Evolutionary conservation across 306 rosid genomes (phyloP), one percentile per base, ranked within the genome.

Genomic region (Ormosia semicastrata): DNA sequence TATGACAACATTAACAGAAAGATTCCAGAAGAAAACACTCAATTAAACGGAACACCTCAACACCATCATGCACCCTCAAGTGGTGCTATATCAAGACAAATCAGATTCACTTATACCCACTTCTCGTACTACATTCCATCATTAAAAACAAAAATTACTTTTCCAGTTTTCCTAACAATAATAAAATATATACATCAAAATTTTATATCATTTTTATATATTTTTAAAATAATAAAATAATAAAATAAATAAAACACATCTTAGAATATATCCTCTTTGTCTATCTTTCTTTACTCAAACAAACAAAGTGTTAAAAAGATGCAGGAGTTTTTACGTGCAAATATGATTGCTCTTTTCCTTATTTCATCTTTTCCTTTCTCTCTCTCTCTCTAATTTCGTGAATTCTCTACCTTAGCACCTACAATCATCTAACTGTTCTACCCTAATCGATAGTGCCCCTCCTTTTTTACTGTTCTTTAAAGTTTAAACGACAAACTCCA

Each of bases 11-110:
- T 53, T 39, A 79, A 58, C 60, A 60, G 15, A 80, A 75, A 68
- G 77, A 84, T 86, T 82, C 88, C 65, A 60, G 46, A 79, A 77
- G 33, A 24, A 36, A 82, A 60, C 77, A 86, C 83, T 72, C 17
- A 67, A 66, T 44, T 54, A 59, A 49, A 59, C 34, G 75, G 54
- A 53, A 57, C 80, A 76, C 71, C 76, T 72, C 37, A 75, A 76
- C 56, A 40, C 18, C 18, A 50, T 18, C 75, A 39, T 0, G 53
- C 44, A 43, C 18, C 70, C 50, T 46, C 52, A 7, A 44, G 34
- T 44, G 56, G 58, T 75, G 41, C 53, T 71, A 71, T 70, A 58
- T 50, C 59, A 29, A 3, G 49, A 44, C 54, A 33, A 75, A 80
- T 49, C 46, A 40, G 54, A 39, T 40, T 65, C 66, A 72, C 74